Evolutionary conservation across 345 rosid species (phyloP).

Genomic region (Mallotus nudiflorus): DNA sequence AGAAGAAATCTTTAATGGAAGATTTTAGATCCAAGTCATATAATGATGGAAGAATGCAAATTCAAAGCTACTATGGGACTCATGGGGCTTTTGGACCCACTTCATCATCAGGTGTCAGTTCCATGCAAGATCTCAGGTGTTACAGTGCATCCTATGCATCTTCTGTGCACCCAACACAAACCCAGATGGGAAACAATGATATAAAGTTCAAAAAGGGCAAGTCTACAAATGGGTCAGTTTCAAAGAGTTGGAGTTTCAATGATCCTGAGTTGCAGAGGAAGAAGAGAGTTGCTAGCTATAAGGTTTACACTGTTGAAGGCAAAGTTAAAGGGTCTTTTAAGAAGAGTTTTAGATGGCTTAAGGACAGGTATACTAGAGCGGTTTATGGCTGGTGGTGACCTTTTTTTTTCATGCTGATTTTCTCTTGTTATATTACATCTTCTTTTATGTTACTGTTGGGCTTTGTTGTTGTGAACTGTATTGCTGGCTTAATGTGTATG

Average conservation of each 20-base stretch:
- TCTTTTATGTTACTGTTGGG: background rate
- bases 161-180: conserved; percentile 33
- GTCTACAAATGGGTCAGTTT: conserved; percentile 40
- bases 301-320: conserved; percentile 69
- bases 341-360: conserved; percentile 70
- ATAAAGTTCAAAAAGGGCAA: conserved; percentile 49
- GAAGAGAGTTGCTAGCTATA: conserved; percentile 67
- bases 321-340: conserved; percentile 67
- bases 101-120: conserved; percentile 23
- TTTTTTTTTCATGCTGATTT: background rate
- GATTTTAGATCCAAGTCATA: conserved; percentile 67
- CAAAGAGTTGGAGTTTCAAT: conserved; percentile 54
- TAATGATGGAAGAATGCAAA: conserved; percentile 46
- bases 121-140: conserved; percentile 62
- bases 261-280: conserved; percentile 73
- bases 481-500: background rate
- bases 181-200: conserved; percentile 33
- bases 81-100: no score
- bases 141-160: conserved; percentile 53
- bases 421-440: background rate
- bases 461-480: background rate
- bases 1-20: conserved; percentile 38
- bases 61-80: conserved; percentile 27
- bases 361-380: conserved; percentile 46
- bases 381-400: conserved; percentile 41